Evolutionary conservation across 2,329 filamentous ascomycete species (phyloP).

Genomic region (Talaromyces sp.): DNA sequence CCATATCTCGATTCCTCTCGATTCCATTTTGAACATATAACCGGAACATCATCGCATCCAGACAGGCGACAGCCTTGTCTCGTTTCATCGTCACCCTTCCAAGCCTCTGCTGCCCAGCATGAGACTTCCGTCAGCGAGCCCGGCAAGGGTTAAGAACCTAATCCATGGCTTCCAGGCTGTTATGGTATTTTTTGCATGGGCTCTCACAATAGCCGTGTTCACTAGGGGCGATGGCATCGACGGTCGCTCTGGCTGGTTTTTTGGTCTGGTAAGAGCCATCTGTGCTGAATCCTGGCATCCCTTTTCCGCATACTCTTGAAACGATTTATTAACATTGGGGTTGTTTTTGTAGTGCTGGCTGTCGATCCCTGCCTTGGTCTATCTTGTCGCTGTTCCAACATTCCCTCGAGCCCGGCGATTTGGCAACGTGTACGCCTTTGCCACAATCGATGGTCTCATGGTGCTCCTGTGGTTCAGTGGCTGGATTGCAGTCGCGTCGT

Average conservation of each 20-base stretch:
- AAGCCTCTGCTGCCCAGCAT: slow-evolving; percentile 16
- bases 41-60: neutral
- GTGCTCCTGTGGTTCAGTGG: slow-evolving; percentile 57
- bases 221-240: slow-evolving; percentile 52
- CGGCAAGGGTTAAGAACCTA: slow-evolving; percentile 53
- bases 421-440: slow-evolving; percentile 58
- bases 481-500: slow-evolving; percentile 53
- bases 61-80: slow-evolving; percentile 1
- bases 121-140: slow-evolving; percentile 35
- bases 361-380: slow-evolving; percentile 54
- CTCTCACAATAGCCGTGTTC: slow-evolving; percentile 55
- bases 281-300: neutral
- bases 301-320: neutral
- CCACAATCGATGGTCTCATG: slow-evolving; percentile 51
- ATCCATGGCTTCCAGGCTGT: slow-evolving; percentile 52
- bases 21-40: neutral
- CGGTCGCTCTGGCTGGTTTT: slow-evolving; percentile 53
- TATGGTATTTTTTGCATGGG: slow-evolving; percentile 55
- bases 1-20: neutral
- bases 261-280: slow-evolving; percentile 48
- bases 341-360: slow-evolving; percentile 51
- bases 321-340: neutral
- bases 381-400: slow-evolving; percentile 57
- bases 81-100: neutral
- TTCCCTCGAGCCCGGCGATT: slow-evolving; percentile 56